Evolutionary conservation across 2,329 filamentous ascomycete species (phyloP).

Genomic region (Nigrograna mackinnonii): DNA sequence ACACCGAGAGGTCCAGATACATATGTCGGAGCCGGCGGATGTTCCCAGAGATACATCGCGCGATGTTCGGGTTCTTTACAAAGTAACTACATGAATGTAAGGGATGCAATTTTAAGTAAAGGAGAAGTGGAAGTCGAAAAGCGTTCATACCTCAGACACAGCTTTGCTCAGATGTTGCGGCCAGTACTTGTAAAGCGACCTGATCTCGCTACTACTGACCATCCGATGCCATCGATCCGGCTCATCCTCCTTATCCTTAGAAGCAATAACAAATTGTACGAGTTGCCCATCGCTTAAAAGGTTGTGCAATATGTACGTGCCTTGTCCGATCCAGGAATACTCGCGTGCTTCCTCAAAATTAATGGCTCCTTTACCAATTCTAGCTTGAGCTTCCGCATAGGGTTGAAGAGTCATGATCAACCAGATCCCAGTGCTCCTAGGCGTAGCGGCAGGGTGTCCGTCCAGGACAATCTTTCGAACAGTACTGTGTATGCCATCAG

Average conservation of each 20-base stretch:
- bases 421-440: not conserved
- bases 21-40: constrained; percentile 1
- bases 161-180: constrained; percentile 1
- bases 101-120: not conserved
- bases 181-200: not conserved
- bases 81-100: constrained; percentile 1
- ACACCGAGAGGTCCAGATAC: constrained; percentile 21
- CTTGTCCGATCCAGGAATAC: not conserved
- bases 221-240: not conserved
- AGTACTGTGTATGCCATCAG: constrained; percentile 1
- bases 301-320: not conserved
- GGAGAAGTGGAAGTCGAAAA: not conserved
- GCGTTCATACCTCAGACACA: not conserved
- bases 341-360: not conserved
- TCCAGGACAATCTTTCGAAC: not conserved
- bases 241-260: not conserved
- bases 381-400: not conserved
- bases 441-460: not conserved
- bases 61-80: constrained; percentile 5
- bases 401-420: not conserved
- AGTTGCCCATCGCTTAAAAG: constrained; percentile 1
- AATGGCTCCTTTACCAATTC: not conserved
- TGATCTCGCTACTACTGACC: not conserved
- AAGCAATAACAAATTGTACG: constrained; percentile 1
- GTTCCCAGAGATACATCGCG: constrained; percentile 5